Base-by-base conservation (phyloP, 345 rosid species). In the Raphanus sativus region DNA sequence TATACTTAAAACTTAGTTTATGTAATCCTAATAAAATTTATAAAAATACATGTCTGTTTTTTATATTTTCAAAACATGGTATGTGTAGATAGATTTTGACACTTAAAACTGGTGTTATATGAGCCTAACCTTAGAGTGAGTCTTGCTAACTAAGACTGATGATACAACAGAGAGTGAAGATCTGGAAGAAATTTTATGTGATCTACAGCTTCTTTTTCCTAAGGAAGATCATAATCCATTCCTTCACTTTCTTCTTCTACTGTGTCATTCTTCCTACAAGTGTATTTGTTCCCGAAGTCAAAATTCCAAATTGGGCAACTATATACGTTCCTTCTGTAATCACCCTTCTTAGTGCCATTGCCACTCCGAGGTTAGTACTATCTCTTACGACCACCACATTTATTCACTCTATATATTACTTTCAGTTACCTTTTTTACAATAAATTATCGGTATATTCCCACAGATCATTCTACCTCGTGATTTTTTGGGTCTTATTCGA, bases 401-500 rank as follows among this genome's bases (percentile, higher is more conserved):
- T 29, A 25, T 75, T 5, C 45, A 26, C 5, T 54, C 0, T 6
- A 32, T 48, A 4, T 24, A 5, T 52, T 2, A 73, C 32, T 9
- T 11, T 3, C 6, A 33, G 8, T 33, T 33, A 33, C 38, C 38
- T 33, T 33, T 33, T 38, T 42, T 38, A 55, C 4, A 6, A 16
- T 66, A 36, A 65, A 25, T 38, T 30, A 25, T 42, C 7, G 28
- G 17, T 38, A 11, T 4, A 11, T 65, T 75, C 12, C n/a, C 28
- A 21, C 81, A 85, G 90, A 75, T 87, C 90, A 29, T 34, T 87
- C 34, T 87, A 87, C 67, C 71, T 87, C 10, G 5, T 85, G 69
- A n/a, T 83, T 10, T 85, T 84, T 32, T 87, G 89, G 90, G 75
- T 85, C 24, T 63, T 84, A 5, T 85, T 84, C n/a, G 89, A 87